Percentiles rank a stretch among this genome's conserved stretches.
Evolutionary conservation across 805 yeast genomes (phyloP).

Genomic region (Citeromyces nyonsensis): DNA sequence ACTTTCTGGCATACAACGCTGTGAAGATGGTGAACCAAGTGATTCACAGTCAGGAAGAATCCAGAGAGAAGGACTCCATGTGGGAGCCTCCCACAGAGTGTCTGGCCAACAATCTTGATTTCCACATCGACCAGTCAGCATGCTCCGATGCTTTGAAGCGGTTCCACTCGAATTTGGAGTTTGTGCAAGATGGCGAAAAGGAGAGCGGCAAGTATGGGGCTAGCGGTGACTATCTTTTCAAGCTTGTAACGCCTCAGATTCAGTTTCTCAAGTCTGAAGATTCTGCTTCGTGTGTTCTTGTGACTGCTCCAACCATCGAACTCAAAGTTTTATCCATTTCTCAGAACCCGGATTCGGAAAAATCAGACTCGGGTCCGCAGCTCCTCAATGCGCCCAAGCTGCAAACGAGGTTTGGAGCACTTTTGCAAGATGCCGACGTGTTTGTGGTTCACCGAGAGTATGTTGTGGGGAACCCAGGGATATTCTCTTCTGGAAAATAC

Average conservation of each 20-base stretch:
- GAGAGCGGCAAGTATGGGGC: constrained; percentile 14
- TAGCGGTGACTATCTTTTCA: constrained; percentile 44
- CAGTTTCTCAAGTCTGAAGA: constrained; percentile 43
- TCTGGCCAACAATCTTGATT: not conserved
- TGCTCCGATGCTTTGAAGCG: constrained; percentile 20
- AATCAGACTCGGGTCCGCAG: constrained; percentile 11
- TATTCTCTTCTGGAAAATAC: constrained; percentile 24
- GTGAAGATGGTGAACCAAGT: constrained; percentile 34
- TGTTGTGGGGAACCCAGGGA: constrained; percentile 8
- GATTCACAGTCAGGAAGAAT: constrained; percentile 17
- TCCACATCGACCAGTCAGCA: constrained; percentile 4
- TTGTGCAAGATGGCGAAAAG: constrained; percentile 21
- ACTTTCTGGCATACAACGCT: constrained; percentile 30
- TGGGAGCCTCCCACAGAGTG: not conserved
- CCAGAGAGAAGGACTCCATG: not conserved
- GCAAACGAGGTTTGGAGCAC: constrained; percentile 56
- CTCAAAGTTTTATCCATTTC: constrained; percentile 52
- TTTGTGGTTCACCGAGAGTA: constrained; percentile 47
- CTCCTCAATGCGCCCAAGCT: constrained; percentile 15
- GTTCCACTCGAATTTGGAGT: constrained; percentile 37
- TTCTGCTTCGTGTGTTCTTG: constrained; percentile 42
- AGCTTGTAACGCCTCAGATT: constrained; percentile 69
- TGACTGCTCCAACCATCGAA: constrained; percentile 64
- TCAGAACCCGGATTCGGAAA: constrained; percentile 23
- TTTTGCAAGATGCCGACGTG: constrained; percentile 57